Percentiles rank a stretch among this genome's conserved stretches.
Evolutionary conservation across 1,284 basidiomycete genomes (phyloP).

Genomic region (Macrocybe sp.): DNA sequence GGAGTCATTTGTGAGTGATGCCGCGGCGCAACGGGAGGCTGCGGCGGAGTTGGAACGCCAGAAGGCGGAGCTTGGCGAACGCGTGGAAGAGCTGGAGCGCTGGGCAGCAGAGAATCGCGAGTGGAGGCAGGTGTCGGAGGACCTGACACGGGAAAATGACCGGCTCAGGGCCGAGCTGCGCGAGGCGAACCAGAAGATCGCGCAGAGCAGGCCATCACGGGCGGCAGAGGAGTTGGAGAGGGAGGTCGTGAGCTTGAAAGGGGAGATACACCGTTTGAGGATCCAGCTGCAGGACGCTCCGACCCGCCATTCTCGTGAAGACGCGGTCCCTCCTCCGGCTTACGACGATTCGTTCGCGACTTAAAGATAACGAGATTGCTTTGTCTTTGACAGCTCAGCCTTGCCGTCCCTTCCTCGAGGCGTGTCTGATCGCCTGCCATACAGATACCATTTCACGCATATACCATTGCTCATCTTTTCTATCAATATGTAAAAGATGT

Average conservation of each 20-base stretch:
- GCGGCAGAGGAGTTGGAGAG: constrained; percentile 20
- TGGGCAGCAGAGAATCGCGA: constrained; percentile 14
- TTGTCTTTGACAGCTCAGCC: no score
- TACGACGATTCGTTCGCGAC: constrained; percentile 21
- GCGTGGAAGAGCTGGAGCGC: constrained; percentile 14
- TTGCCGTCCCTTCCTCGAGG: no score
- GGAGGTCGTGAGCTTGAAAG: constrained; percentile 21
- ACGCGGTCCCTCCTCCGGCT: constrained; percentile 27
- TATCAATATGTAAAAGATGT: no score
- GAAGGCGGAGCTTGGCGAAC: constrained; percentile 10
- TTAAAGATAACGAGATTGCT: no score
- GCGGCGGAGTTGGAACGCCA: constrained; percentile 11
- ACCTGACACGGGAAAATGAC: constrained; percentile 18
- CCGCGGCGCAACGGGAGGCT: constrained; percentile 13
- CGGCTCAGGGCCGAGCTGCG: constrained; percentile 11
- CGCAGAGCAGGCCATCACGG: neutral
- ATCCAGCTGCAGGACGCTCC: constrained; percentile 5
- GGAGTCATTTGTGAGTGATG: constrained; percentile 17
- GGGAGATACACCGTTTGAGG: constrained; percentile 11
- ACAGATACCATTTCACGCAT: no score
- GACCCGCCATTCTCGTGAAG: constrained; percentile 13
- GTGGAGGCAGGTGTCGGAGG: constrained; percentile 12
- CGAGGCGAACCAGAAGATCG: constrained; percentile 6
- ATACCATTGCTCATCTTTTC: no score
- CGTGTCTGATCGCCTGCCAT: no score